phyloP scores from a whole-genome alignment of 768 basidiomycete species.

The Hemileccinum rubropunctum region DNA sequence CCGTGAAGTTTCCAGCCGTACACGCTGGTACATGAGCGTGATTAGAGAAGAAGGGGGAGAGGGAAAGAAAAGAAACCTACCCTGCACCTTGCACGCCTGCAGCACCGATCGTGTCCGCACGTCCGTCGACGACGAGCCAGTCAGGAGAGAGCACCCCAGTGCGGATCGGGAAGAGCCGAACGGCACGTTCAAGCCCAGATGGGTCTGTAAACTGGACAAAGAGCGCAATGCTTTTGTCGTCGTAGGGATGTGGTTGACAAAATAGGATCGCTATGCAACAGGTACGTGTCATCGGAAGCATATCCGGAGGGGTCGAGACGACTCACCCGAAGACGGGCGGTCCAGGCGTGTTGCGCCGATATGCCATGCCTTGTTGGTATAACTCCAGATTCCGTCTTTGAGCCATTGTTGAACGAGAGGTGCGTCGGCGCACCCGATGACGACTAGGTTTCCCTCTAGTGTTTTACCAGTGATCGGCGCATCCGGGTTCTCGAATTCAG shows the following conservation, averaged over 20 bases:
- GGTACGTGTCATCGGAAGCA: background rate
- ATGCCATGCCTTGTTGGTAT: constrained; percentile 20
- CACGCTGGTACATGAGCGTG: constrained; percentile 6
- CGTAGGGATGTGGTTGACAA: constrained; percentile 42
- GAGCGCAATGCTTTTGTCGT: constrained; percentile 37
- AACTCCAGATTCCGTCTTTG: constrained; percentile 15
- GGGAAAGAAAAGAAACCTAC: constrained; percentile 38
- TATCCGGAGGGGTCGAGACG: background rate
- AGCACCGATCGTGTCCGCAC: constrained; percentile 58
- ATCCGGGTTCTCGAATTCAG: constrained; percentile 24
- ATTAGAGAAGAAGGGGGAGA: too few relatives aligned
- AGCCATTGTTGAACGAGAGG: constrained; percentile 35
- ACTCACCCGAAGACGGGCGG: constrained; percentile 21
- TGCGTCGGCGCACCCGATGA: constrained; percentile 47
- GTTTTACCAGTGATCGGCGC: background rate
- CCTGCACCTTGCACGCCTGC: constrained; percentile 78
- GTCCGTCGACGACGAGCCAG: constrained; percentile 64
- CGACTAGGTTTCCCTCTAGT: constrained; percentile 51
- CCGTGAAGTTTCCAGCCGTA: constrained; percentile 15
- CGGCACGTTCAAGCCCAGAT: constrained; percentile 61
- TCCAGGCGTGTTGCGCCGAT: constrained; percentile 15
- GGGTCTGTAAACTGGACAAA: constrained; percentile 60
- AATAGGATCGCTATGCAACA: constrained; percentile 49
- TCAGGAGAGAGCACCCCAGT: constrained; percentile 78
- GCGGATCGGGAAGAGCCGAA: constrained; percentile 78